Percentiles rank a stretch among this genome's conserved stretches.
Conservation (phyloP, 768 basidiomycete genomes). For the Termitomyces titanicus region DNA sequence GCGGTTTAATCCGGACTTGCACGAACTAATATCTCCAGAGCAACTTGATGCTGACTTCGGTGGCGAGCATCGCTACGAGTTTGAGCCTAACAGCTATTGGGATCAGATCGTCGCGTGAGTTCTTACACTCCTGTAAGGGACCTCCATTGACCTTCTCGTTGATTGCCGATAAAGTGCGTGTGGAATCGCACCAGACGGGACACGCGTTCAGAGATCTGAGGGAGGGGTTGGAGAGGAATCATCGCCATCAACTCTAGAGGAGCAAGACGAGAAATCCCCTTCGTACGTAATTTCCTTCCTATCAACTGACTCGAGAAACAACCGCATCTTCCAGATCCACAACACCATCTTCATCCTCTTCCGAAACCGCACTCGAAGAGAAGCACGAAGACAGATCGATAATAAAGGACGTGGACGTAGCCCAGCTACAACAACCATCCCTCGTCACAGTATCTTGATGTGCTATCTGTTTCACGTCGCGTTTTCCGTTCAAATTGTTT, state of each 20-base stretch:
- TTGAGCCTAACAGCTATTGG: conserved; percentile 76
- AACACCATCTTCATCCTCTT: conserved; percentile 1
- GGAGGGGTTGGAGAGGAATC: background rate
- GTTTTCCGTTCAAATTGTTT: background rate
- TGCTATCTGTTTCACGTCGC: background rate
- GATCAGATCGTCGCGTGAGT: conserved; percentile 67
- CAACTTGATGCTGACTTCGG: conserved; percentile 86
- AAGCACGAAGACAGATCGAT: conserved; percentile 1
- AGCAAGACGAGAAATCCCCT: background rate
- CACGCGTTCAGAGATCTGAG: conserved; percentile 30
- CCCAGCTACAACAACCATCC: background rate
- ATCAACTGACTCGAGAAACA: background rate
- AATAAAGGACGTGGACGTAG: background rate
- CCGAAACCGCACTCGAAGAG: conserved; percentile 10
- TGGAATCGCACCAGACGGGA: conserved; percentile 53
- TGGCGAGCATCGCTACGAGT: conserved; percentile 70
- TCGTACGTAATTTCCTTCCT: background rate
- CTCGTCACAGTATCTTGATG: background rate
- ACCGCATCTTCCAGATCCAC: background rate
- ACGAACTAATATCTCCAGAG: conserved; percentile 66
- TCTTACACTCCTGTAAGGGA: background rate
- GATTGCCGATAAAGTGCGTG: conserved; percentile 37
- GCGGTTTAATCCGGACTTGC: conserved; percentile 83
- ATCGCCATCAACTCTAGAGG: background rate
- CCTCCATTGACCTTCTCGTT: background rate